Evolutionary conservation across 352 stramenopile species (phyloP).

Genomic region (Phytopythium kandeliae): DNA sequence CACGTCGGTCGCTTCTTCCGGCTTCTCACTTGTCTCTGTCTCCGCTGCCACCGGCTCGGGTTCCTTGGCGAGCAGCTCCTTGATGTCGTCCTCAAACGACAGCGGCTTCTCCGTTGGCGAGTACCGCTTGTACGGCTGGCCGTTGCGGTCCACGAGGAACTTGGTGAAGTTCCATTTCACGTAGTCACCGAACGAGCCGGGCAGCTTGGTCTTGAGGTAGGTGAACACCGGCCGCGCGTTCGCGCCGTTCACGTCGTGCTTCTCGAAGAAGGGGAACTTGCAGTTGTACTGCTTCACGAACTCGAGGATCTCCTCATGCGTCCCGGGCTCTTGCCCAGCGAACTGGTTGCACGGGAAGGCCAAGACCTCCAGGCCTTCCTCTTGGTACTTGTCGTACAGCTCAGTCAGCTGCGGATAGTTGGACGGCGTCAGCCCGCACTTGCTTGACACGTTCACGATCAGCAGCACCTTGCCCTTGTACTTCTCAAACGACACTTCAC

Average conservation of each 20-base stretch:
- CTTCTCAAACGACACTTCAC: conserved; percentile 49
- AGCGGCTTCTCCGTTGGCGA: conserved; percentile 9
- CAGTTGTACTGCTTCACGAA: conserved; percentile 51
- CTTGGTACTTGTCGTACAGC: conserved; percentile 57
- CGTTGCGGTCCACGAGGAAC: conserved; percentile 88
- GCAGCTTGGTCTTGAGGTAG: conserved; percentile 73
- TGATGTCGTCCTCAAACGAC: conserved; percentile 27
- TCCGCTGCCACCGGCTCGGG: conserved; percentile 19
- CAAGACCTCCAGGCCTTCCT: conserved; percentile 51
- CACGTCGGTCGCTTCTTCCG: conserved; percentile 1
- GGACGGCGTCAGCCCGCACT: conserved; percentile 74
- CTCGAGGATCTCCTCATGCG: conserved; percentile 68
- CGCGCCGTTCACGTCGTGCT: conserved; percentile 79
- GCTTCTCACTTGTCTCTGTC: conserved; percentile 9
- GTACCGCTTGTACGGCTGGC: conserved; percentile 39
- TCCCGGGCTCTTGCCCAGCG: conserved; percentile 18
- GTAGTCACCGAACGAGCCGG: conserved; percentile 53
- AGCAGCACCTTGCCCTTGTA: conserved; percentile 61
- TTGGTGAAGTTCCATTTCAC: conserved; percentile 90
- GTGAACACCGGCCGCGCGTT: conserved; percentile 69
- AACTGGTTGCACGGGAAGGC: conserved; percentile 89
- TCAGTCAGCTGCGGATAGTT: conserved; percentile 85
- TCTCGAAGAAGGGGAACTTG: conserved; percentile 37
- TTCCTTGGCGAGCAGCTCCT: conserved; percentile 25
- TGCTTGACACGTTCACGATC: conserved; percentile 76